phyloP scores from a whole-genome alignment of 2,329 filamentous ascomycete genomes.

The Arachnomyces sp. region DNA sequence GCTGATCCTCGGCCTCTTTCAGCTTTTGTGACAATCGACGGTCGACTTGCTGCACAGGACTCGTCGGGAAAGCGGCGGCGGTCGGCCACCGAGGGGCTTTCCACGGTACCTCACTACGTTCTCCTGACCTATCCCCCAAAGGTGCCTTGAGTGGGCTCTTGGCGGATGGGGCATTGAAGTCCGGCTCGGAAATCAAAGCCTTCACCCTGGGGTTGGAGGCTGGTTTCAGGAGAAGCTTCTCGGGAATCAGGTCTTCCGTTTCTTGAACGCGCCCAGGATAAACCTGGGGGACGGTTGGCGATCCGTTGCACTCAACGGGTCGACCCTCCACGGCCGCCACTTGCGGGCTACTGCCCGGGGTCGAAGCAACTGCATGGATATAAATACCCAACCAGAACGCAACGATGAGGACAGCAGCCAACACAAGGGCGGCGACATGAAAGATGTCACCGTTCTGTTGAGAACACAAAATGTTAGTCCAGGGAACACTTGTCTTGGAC shows the following conservation, averaged over 20 bases:
- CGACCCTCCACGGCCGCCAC: no score
- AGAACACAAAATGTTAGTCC: neutral
- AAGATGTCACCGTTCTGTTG: constrained; percentile 3
- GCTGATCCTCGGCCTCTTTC: neutral
- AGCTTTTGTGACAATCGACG: neutral
- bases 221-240: no score
- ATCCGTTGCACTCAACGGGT: no score
- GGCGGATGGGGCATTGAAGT: neutral
- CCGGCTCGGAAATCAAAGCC: no score
- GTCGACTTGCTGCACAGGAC: neutral
- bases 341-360: neutral
- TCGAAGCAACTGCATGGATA: neutral
- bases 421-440: constrained; percentile 1
- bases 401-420: neutral
- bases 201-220: no score
- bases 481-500: neutral
- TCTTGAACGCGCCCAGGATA: no score
- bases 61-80: neutral
- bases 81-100: neutral
- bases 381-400: constrained; percentile 1
- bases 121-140: neutral
- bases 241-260: no score
- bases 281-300: no score
- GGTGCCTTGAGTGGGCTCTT: neutral
- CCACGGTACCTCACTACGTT: neutral